Base-by-base conservation (phyloP, 306 rosid species). In the Ochetophila trinervis region DNA sequence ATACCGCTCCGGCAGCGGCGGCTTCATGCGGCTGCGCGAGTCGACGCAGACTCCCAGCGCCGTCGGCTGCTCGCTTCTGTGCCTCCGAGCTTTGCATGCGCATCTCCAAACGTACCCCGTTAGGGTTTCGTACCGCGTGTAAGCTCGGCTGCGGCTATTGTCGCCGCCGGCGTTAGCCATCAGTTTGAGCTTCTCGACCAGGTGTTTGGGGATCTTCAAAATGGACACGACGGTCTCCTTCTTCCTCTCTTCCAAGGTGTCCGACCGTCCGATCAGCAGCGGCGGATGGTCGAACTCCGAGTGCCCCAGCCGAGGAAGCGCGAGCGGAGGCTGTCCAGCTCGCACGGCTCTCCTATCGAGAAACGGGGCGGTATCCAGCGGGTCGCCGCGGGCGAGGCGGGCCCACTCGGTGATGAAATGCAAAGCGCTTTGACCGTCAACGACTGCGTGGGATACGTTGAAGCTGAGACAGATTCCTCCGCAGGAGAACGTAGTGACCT, bases 21-120 rank as follows among this genome's bases (percentile, higher is more conserved):
- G 86, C 8, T 59, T 22, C 62, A 85, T 30, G 14, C 88, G 86
- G 18, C 37, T 8, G 44, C 95, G 65, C 8, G 81, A 62, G 6
- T 85, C 84, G 0, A 83, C 85, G 0, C 64, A 77, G 6, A 87
- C 55, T 8, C 80, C 82, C 11, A 85, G 9, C 0, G 44, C 48
- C 0, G 88, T 81, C 16, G 76, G 83, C 23, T 85, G 96, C 16
- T 85, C 78, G 2, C 55, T 8, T 24, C 3, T 13, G 59, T 66
- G 85, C 0, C 56, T 57, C 6, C 89, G 74, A 0, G 96, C 89
- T 61, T 81, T 85, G 66, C 85, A 56, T 0, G 89, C 85, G 50
- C 78, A 77, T 53, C 79, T 80, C 96, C 95, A 90, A 1, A 85
- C 40, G 45, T 90, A 83, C 0, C 86, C 88, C 0, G 86, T 60